A percentile compares a stretch with the other conserved stretches of the same genome.
Evolutionary conservation across 2,329 filamentous ascomycete species (phyloP).

Genomic region (Ceratocystiopsis minuta): DNA sequence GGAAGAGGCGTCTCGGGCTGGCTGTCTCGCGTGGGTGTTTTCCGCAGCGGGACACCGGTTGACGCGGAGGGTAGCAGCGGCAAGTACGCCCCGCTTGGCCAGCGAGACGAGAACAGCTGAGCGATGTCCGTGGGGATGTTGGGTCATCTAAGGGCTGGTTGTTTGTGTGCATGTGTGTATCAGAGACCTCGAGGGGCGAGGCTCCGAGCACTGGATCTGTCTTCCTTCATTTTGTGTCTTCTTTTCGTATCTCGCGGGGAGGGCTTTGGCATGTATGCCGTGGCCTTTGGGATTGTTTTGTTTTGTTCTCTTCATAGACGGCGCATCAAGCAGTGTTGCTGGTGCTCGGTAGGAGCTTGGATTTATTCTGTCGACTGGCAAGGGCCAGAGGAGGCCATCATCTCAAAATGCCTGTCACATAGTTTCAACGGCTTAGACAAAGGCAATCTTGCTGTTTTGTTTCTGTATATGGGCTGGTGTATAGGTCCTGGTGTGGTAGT

Average conservation of each 20-base stretch:
- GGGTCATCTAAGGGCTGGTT: not conserved
- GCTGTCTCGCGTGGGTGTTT: slow-evolving; percentile 23
- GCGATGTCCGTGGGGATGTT: slow-evolving; percentile 5
- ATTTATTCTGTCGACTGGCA: too few species aligned
- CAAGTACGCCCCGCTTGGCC: slow-evolving; percentile 23
- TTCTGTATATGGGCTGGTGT: not conserved
- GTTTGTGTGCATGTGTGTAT: not conserved
- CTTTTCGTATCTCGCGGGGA: not conserved
- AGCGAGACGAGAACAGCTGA: slow-evolving; percentile 17
- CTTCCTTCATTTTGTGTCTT: not conserved
- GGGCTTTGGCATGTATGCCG: not conserved
- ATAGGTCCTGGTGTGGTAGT: too few species aligned
- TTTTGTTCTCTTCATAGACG: not conserved
- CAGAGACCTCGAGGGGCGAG: not conserved
- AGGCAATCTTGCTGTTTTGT: not conserved
- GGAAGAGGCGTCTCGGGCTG: slow-evolving; percentile 28
- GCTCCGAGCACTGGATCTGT: not conserved
- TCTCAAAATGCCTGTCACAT: too few species aligned
- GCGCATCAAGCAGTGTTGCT: too few species aligned
- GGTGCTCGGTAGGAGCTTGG: too few species aligned
- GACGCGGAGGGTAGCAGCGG: slow-evolving; percentile 16
- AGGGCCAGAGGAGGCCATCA: too few species aligned
- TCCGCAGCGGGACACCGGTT: slow-evolving; percentile 18
- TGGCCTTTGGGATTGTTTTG: not conserved
- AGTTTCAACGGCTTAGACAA: too few species aligned